Evolutionary conservation across 2,329 filamentous ascomycete species (phyloP).

Genomic region (Ophiocordyceps unilateralis): DNA sequence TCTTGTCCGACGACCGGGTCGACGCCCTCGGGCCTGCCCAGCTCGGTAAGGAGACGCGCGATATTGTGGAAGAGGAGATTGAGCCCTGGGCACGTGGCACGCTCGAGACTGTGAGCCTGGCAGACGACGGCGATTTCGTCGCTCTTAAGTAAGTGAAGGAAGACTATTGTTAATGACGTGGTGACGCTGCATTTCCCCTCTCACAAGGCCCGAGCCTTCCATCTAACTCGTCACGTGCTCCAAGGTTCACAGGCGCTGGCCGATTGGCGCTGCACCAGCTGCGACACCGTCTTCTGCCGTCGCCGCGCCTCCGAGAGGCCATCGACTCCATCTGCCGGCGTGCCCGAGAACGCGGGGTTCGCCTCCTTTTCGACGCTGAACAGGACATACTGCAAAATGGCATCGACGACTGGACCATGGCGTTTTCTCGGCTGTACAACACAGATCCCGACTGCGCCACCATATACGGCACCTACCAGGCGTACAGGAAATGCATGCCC

Average conservation of each 20-base stretch:
- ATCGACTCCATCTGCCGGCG: constrained; percentile 61
- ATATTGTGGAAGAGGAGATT: constrained; percentile 41
- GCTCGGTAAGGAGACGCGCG: constrained; percentile 29
- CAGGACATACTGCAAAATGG: constrained; percentile 63
- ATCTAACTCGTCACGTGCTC: too few species aligned
- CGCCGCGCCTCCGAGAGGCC: constrained; percentile 45
- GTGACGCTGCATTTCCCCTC: too few species aligned
- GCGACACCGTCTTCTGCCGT: constrained; percentile 43
- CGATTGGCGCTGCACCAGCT: constrained; percentile 52
- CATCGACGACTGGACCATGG: constrained; percentile 64
- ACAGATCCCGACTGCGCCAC: constrained; percentile 43
- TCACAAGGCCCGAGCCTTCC: too few species aligned
- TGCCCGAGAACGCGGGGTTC: constrained; percentile 50
- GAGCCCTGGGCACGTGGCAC: constrained; percentile 57
- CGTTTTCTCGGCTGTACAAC: constrained; percentile 67
- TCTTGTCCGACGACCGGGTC: constrained; percentile 41
- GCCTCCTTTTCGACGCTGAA: constrained; percentile 73
- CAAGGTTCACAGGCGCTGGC: constrained; percentile 66
- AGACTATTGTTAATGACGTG: not conserved
- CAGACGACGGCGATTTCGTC: constrained; percentile 43
- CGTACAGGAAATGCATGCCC: constrained; percentile 51
- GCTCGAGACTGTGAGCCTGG: constrained; percentile 54
- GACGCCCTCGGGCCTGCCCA: constrained; percentile 23
- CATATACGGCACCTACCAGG: constrained; percentile 68
- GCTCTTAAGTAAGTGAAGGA: constrained; percentile 35